Percentiles rank a stretch among this genome's conserved stretches.
These are phyloP conservation scores for Sclerotinia borealis DNA, from an alignment of 2,329 filamentous ascomycete species.

Conservation along the genomic window DNA sequence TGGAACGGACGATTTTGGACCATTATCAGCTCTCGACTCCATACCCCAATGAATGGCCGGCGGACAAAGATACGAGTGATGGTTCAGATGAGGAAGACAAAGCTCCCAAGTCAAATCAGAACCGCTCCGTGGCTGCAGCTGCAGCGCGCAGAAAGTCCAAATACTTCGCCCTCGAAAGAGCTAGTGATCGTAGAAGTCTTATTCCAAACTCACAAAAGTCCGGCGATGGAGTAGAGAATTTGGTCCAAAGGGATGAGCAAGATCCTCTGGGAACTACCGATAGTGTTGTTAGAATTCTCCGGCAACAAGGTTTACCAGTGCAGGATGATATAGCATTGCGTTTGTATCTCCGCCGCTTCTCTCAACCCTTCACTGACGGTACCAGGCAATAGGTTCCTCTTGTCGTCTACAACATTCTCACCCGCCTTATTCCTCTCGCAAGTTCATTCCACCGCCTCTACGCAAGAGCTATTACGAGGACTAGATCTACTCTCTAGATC, in stretches of 20 bases:
- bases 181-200: constrained; percentile 59
- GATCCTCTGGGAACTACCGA: constrained; percentile 85
- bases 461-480: constrained; percentile 70
- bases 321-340: constrained; percentile 78
- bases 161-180: constrained; percentile 78
- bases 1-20: constrained; percentile 71
- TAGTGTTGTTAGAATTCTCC: constrained; percentile 77
- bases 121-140: constrained; percentile 20
- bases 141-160: constrained; percentile 62
- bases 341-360: constrained; percentile 39
- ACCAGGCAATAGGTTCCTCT: constrained; percentile 80
- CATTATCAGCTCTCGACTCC: constrained; percentile 81
- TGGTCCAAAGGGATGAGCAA: constrained; percentile 85
- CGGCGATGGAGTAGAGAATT: constrained; percentile 62
- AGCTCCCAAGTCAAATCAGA: constrained; percentile 22
- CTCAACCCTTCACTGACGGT: constrained; percentile 18
- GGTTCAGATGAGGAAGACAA: constrained; percentile 52
- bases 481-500: constrained; percentile 82
- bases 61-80: constrained; percentile 69
- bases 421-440: constrained; percentile 88
- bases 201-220: constrained; percentile 63
- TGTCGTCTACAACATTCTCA: constrained; percentile 94
- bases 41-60: constrained; percentile 80
- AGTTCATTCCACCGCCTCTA: constrained; percentile 81
- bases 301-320: constrained; percentile 68